Base-by-base conservation (phyloP, 192 early-diverging fungal species). In the Backusella psychrophila region DNA sequence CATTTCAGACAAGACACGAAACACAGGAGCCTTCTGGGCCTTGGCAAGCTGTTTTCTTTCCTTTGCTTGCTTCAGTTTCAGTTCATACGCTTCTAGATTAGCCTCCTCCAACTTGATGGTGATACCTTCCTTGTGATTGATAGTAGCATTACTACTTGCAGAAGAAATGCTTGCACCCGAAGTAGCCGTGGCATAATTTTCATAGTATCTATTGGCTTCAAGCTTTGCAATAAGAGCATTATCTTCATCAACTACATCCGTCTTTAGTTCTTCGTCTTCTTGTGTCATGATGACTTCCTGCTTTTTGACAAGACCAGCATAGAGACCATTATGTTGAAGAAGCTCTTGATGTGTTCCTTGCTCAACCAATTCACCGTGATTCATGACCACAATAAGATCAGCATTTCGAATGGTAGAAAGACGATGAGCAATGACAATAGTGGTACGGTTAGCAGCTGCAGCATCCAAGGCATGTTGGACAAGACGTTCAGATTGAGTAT, bases 381-480 rank as follows among this genome's bases (percentile, higher is more conserved):
- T 80, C 73, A 97, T 88, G 11, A 96, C 95, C 21, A 94, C 90
- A 76, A 98, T 98, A 42, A 89, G 71, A 80, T 96, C 91, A 11
- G 94, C 90, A 67, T 95, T 90, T 35, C 88, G 85, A 74, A 98
- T 92, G n/a, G 96, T 98, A 59, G 93, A 95, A 63, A 98, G 82
- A n/a, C 96, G 90, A 80, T 96, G 90, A 6, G 96, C 96, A 81
- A 98, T 91, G 3, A 93, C 91, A 78, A 98, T 91, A 31, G 95
- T 96, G 1, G 95, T 97, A 41, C 96, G 89, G 74, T 90, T 89
- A 33, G 85, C 79, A 7, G 91, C 56, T 26, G 92, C 94, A 0
- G 81, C 77, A 80, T 97, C 94, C 53, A 97, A 76, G 3, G 95
- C 94, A 65, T 90, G 84, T 80, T 97, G 94, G 7, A 97, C 93